Conservation (phyloP, 441 rosid species). For the Erodium moschatum region DNA sequence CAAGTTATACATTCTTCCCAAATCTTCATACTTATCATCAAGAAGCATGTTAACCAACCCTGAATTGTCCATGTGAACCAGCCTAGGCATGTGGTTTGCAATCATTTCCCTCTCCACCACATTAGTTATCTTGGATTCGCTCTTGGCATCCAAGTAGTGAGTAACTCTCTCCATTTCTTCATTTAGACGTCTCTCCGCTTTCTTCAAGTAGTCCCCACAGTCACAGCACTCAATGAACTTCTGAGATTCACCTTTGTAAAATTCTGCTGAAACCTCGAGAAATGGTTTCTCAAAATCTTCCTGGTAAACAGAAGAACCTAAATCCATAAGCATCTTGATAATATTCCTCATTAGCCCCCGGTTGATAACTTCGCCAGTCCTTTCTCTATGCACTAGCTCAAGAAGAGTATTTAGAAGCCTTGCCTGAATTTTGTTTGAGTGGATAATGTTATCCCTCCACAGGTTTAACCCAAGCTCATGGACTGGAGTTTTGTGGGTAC, state of each 20-base stretch:
- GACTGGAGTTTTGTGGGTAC: conserved; percentile 67
- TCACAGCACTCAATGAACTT: conserved; percentile 77
- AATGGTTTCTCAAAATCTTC: conserved; percentile 91
- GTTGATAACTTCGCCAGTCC: conserved; percentile 83
- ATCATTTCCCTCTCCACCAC: conserved; percentile 96
- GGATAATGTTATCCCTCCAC: conserved; percentile 68
- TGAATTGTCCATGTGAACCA: conserved; percentile 94
- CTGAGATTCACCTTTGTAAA: conserved; percentile 79
- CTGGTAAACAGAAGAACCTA: conserved; percentile 78
- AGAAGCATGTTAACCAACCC: conserved; percentile 61
- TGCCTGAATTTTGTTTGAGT: not conserved
- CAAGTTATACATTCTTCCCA: conserved; percentile 80
- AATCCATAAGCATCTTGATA: conserved; percentile 83
- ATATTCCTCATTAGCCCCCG: conserved; percentile 79
- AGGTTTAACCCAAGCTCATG: conserved; percentile 79
- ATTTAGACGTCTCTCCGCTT: conserved; percentile 73
- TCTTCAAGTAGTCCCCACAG: conserved; percentile 86
- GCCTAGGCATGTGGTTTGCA: conserved; percentile 82
- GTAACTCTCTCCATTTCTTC: conserved; percentile 38
- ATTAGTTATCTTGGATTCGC: conserved; percentile 27
- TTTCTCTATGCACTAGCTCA: conserved; percentile 57
- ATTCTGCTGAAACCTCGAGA: conserved; percentile 81
- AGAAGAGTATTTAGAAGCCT: not conserved
- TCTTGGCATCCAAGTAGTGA: not conserved
- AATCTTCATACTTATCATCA: conserved; percentile 41